Evolutionary conservation across 2,329 filamentous ascomycete species (phyloP).

Genomic region (Pyrenophora tritici-repentis): DNA sequence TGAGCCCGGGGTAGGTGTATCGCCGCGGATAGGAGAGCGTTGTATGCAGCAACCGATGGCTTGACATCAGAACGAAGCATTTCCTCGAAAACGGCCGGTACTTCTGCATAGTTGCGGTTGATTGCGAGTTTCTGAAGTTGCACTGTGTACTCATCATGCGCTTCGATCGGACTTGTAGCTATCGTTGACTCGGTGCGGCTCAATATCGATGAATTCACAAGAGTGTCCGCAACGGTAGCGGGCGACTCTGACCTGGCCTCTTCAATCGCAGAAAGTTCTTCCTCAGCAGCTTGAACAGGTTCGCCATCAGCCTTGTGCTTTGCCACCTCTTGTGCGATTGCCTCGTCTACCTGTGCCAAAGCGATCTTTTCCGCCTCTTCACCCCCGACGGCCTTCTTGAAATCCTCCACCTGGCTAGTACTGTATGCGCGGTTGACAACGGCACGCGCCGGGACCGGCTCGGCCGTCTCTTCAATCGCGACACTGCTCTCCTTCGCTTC

Average conservation of each 20-base stretch:
- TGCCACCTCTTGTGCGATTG: conserved; percentile 78
- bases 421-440: conserved; percentile 57
- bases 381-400: conserved; percentile 59
- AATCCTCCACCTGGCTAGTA: conserved; percentile 63
- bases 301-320: conserved; percentile 59
- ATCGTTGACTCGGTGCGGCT: conserved; percentile 52
- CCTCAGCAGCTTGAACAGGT: conserved; percentile 40
- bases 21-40: conserved; percentile 82
- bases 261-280: conserved; percentile 37
- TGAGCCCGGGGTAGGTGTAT: conserved; percentile 79
- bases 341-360: conserved; percentile 82
- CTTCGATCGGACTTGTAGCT: conserved; percentile 64
- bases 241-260: conserved; percentile 41
- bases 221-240: conserved; percentile 36
- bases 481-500: conserved; percentile 45
- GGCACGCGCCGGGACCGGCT: conserved; percentile 35
- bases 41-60: conserved; percentile 87
- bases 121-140: conserved; percentile 77
- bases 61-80: conserved; percentile 82
- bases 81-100: conserved; percentile 86
- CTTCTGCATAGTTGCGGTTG: conserved; percentile 77
- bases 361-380: conserved; percentile 58
- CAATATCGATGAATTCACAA: conserved; percentile 33
- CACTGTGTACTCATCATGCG: conserved; percentile 73
- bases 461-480: conserved; percentile 37